phyloP scores from a whole-genome alignment of 441 rosid genomes.

The Adansonia gregorii region DNA sequence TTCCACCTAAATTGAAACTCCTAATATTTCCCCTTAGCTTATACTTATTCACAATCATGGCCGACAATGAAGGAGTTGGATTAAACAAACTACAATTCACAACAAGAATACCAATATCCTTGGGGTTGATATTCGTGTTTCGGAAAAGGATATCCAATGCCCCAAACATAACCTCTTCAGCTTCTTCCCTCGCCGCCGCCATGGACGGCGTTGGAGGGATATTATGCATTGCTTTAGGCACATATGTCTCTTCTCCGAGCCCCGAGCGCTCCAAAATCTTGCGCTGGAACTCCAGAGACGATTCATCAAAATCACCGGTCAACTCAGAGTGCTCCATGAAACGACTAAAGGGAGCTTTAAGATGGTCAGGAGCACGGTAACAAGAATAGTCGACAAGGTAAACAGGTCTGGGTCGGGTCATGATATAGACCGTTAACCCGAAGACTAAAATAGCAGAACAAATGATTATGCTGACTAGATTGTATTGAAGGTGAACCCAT shows the following conservation, averaged over 20 bases:
- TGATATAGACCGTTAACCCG: conserved; percentile 59
- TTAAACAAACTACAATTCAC: conserved; percentile 81
- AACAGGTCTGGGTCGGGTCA: conserved; percentile 60
- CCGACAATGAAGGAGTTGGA: conserved; percentile 69
- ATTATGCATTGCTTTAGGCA: conserved; percentile 70
- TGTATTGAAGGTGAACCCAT: conserved; percentile 67
- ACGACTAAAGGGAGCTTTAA: conserved; percentile 49
- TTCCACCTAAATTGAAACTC: conserved; percentile 68
- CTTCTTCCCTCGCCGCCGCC: conserved; percentile 77
- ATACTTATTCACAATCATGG: conserved; percentile 74
- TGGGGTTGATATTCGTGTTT: conserved; percentile 55
- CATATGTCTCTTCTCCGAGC: conserved; percentile 71
- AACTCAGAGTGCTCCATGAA: conserved; percentile 68
- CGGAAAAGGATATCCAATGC: conserved; percentile 58
- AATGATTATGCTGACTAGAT: conserved; percentile 52
- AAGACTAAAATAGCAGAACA: conserved; percentile 56
- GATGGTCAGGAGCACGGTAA: conserved; percentile 54
- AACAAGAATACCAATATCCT: conserved; percentile 69
- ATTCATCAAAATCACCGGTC: conserved; percentile 68
- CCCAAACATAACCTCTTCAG: conserved; percentile 75
- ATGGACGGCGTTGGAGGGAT: conserved; percentile 63
- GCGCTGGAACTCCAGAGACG: conserved; percentile 76
- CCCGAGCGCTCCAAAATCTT: conserved; percentile 76
- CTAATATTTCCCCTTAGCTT: conserved; percentile 67
- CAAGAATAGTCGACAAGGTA: conserved; percentile 63